Conservation (phyloP, 2,329 filamentous ascomycete genomes). For the Calonectria pseudoturangicola region DNA sequence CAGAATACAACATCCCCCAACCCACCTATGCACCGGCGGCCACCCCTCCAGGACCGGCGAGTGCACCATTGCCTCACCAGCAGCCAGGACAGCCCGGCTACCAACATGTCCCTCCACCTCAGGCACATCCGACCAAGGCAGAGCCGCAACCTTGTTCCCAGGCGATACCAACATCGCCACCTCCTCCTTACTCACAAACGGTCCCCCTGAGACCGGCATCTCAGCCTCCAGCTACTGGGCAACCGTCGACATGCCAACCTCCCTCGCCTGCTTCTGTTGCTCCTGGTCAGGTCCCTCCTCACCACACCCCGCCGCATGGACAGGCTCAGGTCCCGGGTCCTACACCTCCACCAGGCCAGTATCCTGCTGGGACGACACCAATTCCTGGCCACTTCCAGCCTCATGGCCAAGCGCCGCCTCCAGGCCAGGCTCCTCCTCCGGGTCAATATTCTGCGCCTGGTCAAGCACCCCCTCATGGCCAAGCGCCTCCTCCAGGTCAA, state of each 20-base stretch:
- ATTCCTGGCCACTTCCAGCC: conserved; percentile 5
- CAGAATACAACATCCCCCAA: conserved; percentile 48
- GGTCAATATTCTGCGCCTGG: conserved; percentile 9
- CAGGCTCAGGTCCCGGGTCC: background rate
- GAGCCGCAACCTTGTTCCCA: conserved; percentile 33
- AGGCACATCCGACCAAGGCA: conserved; percentile 33
- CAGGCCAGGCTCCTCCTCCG: background rate
- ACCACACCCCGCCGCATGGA: conserved; percentile 32
- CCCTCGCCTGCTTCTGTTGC: conserved; percentile 20
- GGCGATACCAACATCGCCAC: conserved; percentile 48
- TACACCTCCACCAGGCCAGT: conserved; percentile 19
- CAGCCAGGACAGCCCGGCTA: conserved; percentile 21
- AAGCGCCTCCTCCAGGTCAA: conserved; percentile 1
- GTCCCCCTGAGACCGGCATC: conserved; percentile 36
- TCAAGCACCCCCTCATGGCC: conserved; percentile 15
- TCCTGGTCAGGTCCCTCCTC: conserved; percentile 37
- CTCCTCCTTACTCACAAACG: conserved; percentile 51
- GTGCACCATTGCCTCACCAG: conserved; percentile 29
- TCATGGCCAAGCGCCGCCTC: conserved; percentile 31
- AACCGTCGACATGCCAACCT: conserved; percentile 37
- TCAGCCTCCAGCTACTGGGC: conserved; percentile 41
- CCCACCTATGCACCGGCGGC: conserved; percentile 45
- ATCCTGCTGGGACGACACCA: background rate
- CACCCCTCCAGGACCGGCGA: conserved; percentile 15
- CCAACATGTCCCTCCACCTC: conserved; percentile 40